Base-by-base conservation (phyloP, 1,284 basidiomycete genomes). In the Rhizoctonia solani region DNA sequence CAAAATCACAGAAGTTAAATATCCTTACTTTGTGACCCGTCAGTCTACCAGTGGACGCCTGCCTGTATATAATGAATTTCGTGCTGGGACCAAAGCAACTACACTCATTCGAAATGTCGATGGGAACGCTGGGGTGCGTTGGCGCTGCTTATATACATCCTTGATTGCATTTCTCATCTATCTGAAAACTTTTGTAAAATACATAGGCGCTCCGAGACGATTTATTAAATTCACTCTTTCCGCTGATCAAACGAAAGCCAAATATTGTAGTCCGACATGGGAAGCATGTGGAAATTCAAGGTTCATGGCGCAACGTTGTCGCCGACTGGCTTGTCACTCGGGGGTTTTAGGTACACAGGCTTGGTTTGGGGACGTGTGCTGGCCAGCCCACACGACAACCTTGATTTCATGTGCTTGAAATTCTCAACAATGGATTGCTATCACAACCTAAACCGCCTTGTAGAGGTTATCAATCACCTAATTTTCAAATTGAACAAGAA, bases 41-140 rank as follows among this genome's bases (percentile, higher is more conserved):
- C 58, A 52, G 11, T 3, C 58, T n/a, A 52, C 47, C 1, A 63
- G 58, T n/a, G 47, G 47, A 9, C 58, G 58, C 14, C 21, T 63
- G 8, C 58, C 58, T 9, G 47, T 63, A 1, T 63, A 63, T 34
- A 63, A 63, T 47, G 47, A 63, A n/a, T 63, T 63, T 37, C 58
- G 58, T 13, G 58, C 58, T 16, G 58, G 58, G 25, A 63, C 47
- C 16, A 61, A 61, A 27, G 58, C 58, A 16, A 63, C 58, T 34
- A 63, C 58, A 11, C 46, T 63, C 58, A 52, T 63, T 21, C 58
- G 58, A 23, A 63, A 63, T 34, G 58, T 63, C 34, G 58, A 63
- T 29, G 58, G 58, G 25, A 52, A 63, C 47, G 32, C 58, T 16
- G 58, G 58, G 58, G 58, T 63, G 34, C 58, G 58, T 63, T 23